A percentile compares a stretch with the other conserved stretches of the same genome.
Conservation (phyloP, 2,329 filamentous ascomycete species). For the Trichoderma sp. region DNA sequence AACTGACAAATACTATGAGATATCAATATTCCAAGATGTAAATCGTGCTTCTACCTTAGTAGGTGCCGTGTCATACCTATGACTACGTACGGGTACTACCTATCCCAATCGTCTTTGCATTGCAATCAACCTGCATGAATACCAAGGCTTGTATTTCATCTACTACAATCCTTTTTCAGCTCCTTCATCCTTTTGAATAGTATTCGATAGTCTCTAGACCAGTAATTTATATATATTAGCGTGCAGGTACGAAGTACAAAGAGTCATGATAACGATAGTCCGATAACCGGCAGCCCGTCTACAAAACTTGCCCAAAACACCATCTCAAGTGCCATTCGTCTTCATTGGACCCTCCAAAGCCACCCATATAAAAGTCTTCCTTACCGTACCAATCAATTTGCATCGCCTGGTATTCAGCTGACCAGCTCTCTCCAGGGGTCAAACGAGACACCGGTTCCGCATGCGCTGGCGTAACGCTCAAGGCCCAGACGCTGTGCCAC, state of each 20-base stretch:
- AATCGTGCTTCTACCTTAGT: neutral
- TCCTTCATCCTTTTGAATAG: neutral
- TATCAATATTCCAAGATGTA: neutral
- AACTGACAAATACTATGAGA: neutral
- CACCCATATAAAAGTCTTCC: neutral
- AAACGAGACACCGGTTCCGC: neutral
- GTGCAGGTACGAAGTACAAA: neutral
- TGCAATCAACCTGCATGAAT: neutral
- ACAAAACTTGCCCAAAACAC: neutral
- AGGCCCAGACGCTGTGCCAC: neutral
- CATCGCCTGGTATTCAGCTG: neutral
- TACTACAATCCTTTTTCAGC: neutral
- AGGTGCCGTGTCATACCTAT: neutral
- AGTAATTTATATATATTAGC: neutral
- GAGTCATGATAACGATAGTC: neutral
- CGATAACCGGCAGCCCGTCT: neutral
- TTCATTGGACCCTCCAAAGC: neutral
- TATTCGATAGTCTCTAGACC: neutral
- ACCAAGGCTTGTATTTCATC: neutral
- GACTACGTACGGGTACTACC: neutral
- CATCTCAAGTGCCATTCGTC: neutral
- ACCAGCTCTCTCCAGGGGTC: neutral
- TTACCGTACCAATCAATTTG: neutral
- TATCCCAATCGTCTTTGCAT: neutral
- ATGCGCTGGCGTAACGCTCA: neutral